phyloP scores from a whole-genome alignment of 2,329 filamentous ascomycete genomes.

The Colletotrichum sublineola region DNA sequence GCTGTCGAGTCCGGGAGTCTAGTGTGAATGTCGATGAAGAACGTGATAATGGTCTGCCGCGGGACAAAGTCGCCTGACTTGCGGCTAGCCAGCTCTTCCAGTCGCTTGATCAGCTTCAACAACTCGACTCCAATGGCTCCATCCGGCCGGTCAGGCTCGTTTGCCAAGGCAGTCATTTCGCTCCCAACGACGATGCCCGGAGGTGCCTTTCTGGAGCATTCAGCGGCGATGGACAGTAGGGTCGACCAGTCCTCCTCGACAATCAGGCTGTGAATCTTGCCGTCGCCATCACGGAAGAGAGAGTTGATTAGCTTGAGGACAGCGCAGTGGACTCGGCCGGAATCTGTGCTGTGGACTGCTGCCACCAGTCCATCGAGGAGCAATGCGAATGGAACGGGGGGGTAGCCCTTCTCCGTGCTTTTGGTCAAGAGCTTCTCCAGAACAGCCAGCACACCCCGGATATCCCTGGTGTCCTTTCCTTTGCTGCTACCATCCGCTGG shows the following conservation, averaged over 20 bases:
- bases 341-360: slow-evolving; percentile 60
- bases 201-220: slow-evolving; percentile 60
- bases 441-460: slow-evolving; percentile 73
- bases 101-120: slow-evolving; percentile 58
- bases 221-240: slow-evolving; percentile 70
- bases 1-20: slow-evolving; percentile 75
- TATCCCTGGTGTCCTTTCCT: slow-evolving; percentile 67
- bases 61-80: slow-evolving; percentile 70
- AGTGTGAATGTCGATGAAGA: slow-evolving; percentile 73
- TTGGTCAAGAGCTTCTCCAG: slow-evolving; percentile 74
- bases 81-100: slow-evolving; percentile 63
- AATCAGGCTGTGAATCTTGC: slow-evolving; percentile 67
- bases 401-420: slow-evolving; percentile 70
- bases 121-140: slow-evolving; percentile 60
- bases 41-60: slow-evolving; percentile 74
- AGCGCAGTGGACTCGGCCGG: slow-evolving; percentile 60
- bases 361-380: slow-evolving; percentile 70
- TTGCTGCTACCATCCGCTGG: slow-evolving; percentile 58
- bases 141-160: slow-evolving; percentile 52
- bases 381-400: slow-evolving; percentile 69
- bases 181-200: slow-evolving; percentile 30
- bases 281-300: slow-evolving; percentile 66
- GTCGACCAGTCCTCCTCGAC: slow-evolving; percentile 76
- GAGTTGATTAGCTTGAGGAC: slow-evolving; percentile 67
- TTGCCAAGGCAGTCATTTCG: slow-evolving; percentile 43